Evolutionary conservation across 2,329 filamentous ascomycete species (phyloP).

Genomic region (Blastomyces percursus): DNA sequence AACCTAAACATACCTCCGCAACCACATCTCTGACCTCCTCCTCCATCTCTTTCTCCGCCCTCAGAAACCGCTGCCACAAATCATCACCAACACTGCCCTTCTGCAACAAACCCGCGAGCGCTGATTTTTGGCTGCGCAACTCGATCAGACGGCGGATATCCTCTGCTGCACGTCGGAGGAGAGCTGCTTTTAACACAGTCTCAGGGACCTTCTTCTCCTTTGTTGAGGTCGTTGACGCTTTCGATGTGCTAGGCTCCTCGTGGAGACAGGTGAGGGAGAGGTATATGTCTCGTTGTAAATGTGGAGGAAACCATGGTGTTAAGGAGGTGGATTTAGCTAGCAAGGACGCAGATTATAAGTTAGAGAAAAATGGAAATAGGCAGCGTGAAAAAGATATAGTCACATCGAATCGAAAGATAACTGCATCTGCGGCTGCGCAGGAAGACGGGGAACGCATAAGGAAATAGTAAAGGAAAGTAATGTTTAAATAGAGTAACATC

Average conservation of each 20-base stretch:
- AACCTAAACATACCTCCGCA: slow-evolving; percentile 55
- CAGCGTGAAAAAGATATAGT: not conserved
- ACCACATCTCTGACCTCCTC: slow-evolving; percentile 91
- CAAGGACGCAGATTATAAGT: slow-evolving; percentile 3
- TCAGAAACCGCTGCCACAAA: slow-evolving; percentile 80
- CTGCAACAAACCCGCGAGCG: slow-evolving; percentile 71
- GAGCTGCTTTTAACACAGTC: slow-evolving; percentile 73
- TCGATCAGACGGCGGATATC: slow-evolving; percentile 88
- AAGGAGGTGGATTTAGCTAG: slow-evolving; percentile 69
- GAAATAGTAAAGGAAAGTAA: not conserved
- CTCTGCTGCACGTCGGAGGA: slow-evolving; percentile 79
- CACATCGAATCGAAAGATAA: not conserved
- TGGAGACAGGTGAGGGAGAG: slow-evolving; percentile 65
- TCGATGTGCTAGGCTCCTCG: slow-evolving; percentile 45
- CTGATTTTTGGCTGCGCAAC: slow-evolving; percentile 77
- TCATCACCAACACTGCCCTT: slow-evolving; percentile 92
- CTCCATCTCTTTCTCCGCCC: slow-evolving; percentile 96
- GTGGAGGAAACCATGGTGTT: slow-evolving; percentile 85
- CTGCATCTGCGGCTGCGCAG: not conserved
- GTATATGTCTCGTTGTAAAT: slow-evolving; percentile 90
- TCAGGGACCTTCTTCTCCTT: slow-evolving; percentile 62
- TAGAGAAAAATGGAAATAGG: not conserved
- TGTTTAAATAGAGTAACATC: not conserved
- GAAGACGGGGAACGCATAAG: not conserved
- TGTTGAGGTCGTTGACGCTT: slow-evolving; percentile 22